Conservation (phyloP, 257 asterid species). For the Nicotiana undulata region DNA sequence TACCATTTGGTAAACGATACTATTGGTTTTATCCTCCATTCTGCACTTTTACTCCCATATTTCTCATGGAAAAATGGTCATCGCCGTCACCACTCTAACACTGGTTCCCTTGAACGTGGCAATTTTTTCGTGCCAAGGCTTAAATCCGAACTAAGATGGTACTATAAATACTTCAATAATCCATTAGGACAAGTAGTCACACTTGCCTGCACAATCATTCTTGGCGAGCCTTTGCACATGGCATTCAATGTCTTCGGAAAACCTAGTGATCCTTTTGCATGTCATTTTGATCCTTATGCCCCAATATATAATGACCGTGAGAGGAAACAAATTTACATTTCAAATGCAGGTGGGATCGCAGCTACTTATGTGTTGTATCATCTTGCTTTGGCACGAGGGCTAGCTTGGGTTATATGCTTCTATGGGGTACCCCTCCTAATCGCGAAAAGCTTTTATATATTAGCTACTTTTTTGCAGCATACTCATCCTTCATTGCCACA, state of each 20-base stretch:
- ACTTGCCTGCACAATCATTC: too few species aligned
- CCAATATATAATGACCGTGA: constrained; percentile 58
- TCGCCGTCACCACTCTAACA: background rate
- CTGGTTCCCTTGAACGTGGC: background rate
- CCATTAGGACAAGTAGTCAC: background rate
- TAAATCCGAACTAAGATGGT: background rate
- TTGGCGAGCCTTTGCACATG: too few species aligned
- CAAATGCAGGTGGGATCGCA: constrained; percentile 41
- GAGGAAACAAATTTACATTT: constrained; percentile 40
- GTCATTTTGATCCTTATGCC: constrained; percentile 47
- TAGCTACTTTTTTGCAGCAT: background rate
- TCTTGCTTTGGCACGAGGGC: constrained; percentile 28
- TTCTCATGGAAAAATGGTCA: background rate
- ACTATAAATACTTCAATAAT: background rate
- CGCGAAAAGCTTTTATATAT: background rate
- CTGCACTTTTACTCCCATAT: constrained; percentile 16
- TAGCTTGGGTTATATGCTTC: constrained; percentile 35
- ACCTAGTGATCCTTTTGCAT: constrained; percentile 36
- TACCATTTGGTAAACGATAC: too few species aligned
- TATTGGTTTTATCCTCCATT: background rate
- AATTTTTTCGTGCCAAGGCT: background rate
- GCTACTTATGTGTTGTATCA: constrained; percentile 18
- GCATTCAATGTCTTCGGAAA: background rate
- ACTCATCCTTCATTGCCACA: constrained; percentile 12
- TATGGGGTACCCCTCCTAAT: constrained; percentile 15